Evolutionary conservation across 2,329 filamentous ascomycete species (phyloP), one percentile per base, ranked within the genome.

Genomic region (Stemphylium vesicarium): DNA sequence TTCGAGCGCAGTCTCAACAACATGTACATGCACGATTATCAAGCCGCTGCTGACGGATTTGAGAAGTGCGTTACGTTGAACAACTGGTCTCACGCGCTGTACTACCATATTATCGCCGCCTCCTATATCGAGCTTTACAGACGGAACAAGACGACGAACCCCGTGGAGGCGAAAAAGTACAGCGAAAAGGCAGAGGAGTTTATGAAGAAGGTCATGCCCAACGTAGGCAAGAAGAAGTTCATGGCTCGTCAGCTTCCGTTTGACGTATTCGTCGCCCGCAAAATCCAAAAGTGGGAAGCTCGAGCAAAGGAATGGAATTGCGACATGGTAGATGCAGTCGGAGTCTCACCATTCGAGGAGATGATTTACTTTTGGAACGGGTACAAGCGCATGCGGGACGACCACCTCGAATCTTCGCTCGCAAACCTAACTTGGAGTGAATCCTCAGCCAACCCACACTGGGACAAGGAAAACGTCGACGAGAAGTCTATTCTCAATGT

Each of bases 351-450:
- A 0, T 80, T 91, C 0, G 85, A 92, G 67, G 95, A 98, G 78
- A 96, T 98, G 89, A 88, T 90, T 11, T 96, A 94, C 73, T 86
- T 98, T 66, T 98, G 93, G 93, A 93, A 91, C 69, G 94, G 93
- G 0, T 87, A 86, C 65, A 94, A 91, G 75, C 86, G 92, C 50
- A 96, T 96, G 91, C 80, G 84, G 2, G 66, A 77, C 0, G 77
- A 78, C 0, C 84, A 94, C 56, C 79, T 96, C 12, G 79, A 88
- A 42, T 77, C 80, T 37, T 90, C 87, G 0, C 72, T 91, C 33
- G 76, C 72, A 0, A 82, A 83, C n/a, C 77, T 96, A 10, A 79
- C 80, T 0, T 96, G 92, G 77, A 86, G 88, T 54, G 86, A 91
- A 64, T 63, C 61, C 24, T 74, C 77, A 24, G 66, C 72, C 31